Evolutionary conservation across 2,329 filamentous ascomycete species (phyloP).

Genomic region (Graphiopsis chlorocephala): DNA sequence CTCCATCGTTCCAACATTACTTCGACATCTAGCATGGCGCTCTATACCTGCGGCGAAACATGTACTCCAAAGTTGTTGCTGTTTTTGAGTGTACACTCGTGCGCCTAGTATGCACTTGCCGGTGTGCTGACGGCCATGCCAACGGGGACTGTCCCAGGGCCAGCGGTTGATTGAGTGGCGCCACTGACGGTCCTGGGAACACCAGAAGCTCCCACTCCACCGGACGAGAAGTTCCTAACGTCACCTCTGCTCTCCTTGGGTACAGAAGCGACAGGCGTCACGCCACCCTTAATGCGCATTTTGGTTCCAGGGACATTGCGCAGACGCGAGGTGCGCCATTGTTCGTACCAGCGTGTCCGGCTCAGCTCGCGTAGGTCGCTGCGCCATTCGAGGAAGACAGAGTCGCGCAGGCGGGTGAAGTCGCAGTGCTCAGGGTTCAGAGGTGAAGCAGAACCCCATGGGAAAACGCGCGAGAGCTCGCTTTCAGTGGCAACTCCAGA

Average conservation of each 20-base stretch:
- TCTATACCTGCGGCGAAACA: neutral
- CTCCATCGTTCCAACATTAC: neutral
- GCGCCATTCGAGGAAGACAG: conserved; percentile 91
- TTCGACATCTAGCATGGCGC: neutral
- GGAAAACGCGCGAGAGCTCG: conserved; percentile 68
- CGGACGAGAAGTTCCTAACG: conserved; percentile 7
- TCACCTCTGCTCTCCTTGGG: conserved; percentile 29
- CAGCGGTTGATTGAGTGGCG: neutral
- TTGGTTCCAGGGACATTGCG: conserved; percentile 31
- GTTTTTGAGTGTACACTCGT: neutral
- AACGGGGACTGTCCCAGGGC: neutral
- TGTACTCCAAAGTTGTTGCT: neutral
- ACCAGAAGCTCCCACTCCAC: conserved; percentile 6
- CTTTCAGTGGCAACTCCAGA: conserved; percentile 77
- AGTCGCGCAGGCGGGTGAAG: conserved; percentile 84
- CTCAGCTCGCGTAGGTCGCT: conserved; percentile 85
- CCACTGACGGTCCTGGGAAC: conserved; percentile 22
- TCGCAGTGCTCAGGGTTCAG: conserved; percentile 91
- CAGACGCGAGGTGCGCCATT: conserved; percentile 71
- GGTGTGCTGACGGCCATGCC: conserved; percentile 6
- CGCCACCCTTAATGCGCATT: conserved; percentile 31
- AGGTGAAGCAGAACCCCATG: conserved; percentile 95
- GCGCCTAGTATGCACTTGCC: neutral
- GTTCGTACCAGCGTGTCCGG: conserved; percentile 90
- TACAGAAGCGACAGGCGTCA: conserved; percentile 35